Percentiles rank a stretch among this genome's conserved stretches.
phyloP scores from a whole-genome alignment of 768 basidiomycete species.

The Hygrocybe coccinea region DNA sequence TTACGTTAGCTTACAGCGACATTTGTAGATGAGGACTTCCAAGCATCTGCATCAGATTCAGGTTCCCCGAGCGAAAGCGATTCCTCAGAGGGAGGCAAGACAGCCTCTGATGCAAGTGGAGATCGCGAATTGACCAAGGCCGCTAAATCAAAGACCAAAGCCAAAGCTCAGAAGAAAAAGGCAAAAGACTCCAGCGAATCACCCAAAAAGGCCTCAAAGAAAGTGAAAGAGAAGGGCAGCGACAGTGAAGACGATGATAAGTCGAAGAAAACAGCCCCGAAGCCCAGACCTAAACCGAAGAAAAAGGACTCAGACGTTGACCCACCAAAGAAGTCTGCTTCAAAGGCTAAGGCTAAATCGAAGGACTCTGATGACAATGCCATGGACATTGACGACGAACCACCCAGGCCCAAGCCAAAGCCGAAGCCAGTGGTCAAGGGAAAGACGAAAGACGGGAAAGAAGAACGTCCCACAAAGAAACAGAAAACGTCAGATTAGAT shows the following conservation, averaged over 20 bases:
- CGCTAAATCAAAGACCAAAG: conserved; percentile 38
- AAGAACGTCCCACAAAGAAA: conserved; percentile 73
- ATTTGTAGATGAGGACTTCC: conserved; percentile 72
- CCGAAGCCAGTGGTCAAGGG: conserved; percentile 49
- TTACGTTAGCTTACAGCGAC: background rate
- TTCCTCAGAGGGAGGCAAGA: conserved; percentile 63
- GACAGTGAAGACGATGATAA: conserved; percentile 36
- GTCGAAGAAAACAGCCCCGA: conserved; percentile 36
- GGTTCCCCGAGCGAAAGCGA: conserved; percentile 84
- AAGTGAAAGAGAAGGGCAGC: conserved; percentile 35
- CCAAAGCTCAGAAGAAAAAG: conserved; percentile 41
- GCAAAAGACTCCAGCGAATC: conserved; percentile 37
- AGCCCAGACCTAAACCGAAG: conserved; percentile 43
- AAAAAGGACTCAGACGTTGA: conserved; percentile 35
- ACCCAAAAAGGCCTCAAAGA: conserved; percentile 40
- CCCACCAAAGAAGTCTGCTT: conserved; percentile 42
- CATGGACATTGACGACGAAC: conserved; percentile 36
- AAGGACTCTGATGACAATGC: conserved; percentile 35
- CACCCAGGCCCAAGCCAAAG: conserved; percentile 34
- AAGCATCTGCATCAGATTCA: conserved; percentile 74
- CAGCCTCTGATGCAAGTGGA: conserved; percentile 81
- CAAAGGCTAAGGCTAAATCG: conserved; percentile 41
- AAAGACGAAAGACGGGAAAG: conserved; percentile 31
- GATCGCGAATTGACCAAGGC: conserved; percentile 57
- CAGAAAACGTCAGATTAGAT: conserved; percentile 50